Base-by-base conservation (phyloP, 2,329 filamentous ascomycete genomes). In the Lasiodiplodia theobromae region DNA sequence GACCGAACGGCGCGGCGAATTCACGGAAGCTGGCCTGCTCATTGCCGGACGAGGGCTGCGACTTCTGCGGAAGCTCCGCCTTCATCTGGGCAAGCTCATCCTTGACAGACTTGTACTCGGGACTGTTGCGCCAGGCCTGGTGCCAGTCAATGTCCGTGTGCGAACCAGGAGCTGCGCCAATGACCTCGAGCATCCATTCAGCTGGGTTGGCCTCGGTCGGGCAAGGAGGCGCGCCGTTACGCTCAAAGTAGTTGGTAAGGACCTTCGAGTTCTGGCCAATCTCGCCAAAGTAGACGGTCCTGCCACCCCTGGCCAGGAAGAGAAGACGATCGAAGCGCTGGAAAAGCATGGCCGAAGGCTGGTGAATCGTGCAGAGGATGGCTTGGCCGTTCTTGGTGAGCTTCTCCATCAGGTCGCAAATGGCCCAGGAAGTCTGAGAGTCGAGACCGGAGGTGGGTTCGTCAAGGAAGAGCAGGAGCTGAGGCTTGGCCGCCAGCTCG, bases 291-390 rank as follows among this genome's bases (percentile, higher is more conserved):
- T 94, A 94, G 52, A 93, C 89, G 1, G 90, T 92, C 75, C 83
- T 86, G 68, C 92, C 92, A 66, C 91, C 91, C 76, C 87, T 90
- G 25, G 89, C 88, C 12, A 94, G 82, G 81, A 94, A 91, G 40
- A 94, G 84, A 7, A 94, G 86, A 62, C 90, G 86, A 73, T 94
- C 91, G 76, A 94, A 97, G 69, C 92, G 89, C 78, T 96, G 91
- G 83, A 97, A 96, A 47, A 97, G 85, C 85, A 95, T 92, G 34
- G 93, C 92, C 10, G 92, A 95, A 18, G 94, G 94, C 79, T 97
- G 93, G 78, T 97, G 93, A 71, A 89, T 89, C 0, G 87, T 89
- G 69, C 86, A 88, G 0, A 89, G 77, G 8, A 89, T 85, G 0
- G 87, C 86, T 70, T 89, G 87, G 0, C 87, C 87, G 1, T 84